Percentiles rank a stretch among this genome's conserved stretches.
These are phyloP conservation scores for Pseudoperonospora humuli DNA, from an alignment of 352 stramenopile genomes.

Conservation along the genomic window DNA sequence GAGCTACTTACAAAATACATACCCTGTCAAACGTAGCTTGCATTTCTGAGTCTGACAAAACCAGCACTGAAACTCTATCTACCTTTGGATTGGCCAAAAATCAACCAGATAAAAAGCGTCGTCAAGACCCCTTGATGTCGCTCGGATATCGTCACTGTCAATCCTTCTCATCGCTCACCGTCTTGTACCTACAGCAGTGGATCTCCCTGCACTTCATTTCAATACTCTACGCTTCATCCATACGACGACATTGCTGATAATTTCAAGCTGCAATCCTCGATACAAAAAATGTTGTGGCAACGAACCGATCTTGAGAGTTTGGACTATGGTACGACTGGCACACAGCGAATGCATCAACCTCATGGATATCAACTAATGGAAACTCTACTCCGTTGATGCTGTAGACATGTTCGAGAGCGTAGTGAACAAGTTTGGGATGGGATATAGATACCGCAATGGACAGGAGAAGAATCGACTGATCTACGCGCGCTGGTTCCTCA, in stretches of 20 bases:
- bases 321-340: slow-evolving; percentile 83
- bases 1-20: neutral
- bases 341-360: no score
- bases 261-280: slow-evolving; percentile 4
- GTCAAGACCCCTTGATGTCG: neutral
- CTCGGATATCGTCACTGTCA: neutral
- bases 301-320: slow-evolving; percentile 68
- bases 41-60: neutral
- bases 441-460: slow-evolving; percentile 76
- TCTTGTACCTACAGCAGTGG: neutral
- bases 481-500: slow-evolving; percentile 78
- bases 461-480: slow-evolving; percentile 71
- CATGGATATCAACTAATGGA: no score
- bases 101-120: slow-evolving; percentile 4
- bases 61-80: neutral
- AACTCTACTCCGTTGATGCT: neutral
- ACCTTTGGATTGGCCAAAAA: slow-evolving; percentile 10
- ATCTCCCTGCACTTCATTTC: neutral
- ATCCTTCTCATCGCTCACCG: neutral
- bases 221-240: neutral
- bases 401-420: slow-evolving; percentile 81
- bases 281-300: slow-evolving; percentile 47
- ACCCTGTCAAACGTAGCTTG: neutral
- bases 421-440: slow-evolving; percentile 80
- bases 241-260: neutral